These are phyloP conservation scores for Pichia sp. DNA, from an alignment of 1,139 yeast genomes.

Conservation along the genomic window DNA sequence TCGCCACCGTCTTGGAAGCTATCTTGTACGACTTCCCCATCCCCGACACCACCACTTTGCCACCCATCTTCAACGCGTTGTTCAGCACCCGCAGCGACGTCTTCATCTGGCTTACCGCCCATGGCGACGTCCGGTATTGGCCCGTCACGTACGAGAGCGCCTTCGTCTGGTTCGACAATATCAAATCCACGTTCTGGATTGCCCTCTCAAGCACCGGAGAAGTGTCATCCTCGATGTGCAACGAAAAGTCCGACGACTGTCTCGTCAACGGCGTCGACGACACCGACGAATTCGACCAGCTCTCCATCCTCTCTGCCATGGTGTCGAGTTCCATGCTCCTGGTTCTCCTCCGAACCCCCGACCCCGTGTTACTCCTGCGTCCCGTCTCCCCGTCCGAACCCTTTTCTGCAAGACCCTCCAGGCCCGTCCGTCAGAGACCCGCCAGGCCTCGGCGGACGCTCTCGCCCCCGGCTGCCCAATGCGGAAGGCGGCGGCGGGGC, in stretches of 20 bases:
- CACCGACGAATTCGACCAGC: conserved; percentile 1
- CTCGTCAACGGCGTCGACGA: conserved; percentile 11
- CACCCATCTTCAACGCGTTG: conserved; percentile 46
- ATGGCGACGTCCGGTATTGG: conserved; percentile 39
- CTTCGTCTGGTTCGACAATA: conserved; percentile 44
- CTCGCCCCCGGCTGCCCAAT: too few species aligned
- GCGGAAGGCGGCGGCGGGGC: too few species aligned
- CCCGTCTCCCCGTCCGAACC: too few species aligned
- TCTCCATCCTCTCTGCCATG: background rate
- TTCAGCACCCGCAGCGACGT: conserved; percentile 49
- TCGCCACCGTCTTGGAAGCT: conserved; percentile 74
- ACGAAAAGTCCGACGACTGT: conserved; percentile 23
- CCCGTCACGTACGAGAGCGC: conserved; percentile 41
- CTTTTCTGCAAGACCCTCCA: too few species aligned
- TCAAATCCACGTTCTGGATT: conserved; percentile 28
- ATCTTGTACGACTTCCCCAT: conserved; percentile 83
- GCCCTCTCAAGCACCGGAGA: conserved; percentile 27
- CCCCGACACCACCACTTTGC: conserved; percentile 73
- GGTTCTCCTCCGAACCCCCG: too few species aligned
- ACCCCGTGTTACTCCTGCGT: too few species aligned
- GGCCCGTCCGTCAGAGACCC: too few species aligned
- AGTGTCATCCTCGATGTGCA: conserved; percentile 23
- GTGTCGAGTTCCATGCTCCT: too few species aligned
- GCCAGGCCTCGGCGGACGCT: too few species aligned
- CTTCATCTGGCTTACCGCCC: conserved; percentile 48